Percentiles rank a stretch among this genome's conserved stretches.
Conservation (phyloP, 1,284 basidiomycete genomes). For the Cronartium ribicola region DNA sequence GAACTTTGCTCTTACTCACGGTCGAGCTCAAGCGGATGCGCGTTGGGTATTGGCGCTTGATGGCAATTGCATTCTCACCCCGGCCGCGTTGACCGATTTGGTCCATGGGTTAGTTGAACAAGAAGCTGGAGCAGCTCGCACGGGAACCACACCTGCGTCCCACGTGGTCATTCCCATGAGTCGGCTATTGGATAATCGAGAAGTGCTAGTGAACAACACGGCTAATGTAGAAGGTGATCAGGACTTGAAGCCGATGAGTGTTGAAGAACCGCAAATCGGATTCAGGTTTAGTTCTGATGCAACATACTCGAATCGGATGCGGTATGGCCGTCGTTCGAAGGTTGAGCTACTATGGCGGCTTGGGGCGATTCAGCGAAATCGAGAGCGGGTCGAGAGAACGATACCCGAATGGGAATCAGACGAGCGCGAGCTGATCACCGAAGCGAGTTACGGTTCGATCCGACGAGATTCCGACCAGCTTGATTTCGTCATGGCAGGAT, state of each 20-base stretch:
- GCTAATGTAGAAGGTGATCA: constrained; percentile 41
- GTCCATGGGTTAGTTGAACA: constrained; percentile 45
- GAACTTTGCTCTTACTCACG: constrained; percentile 50
- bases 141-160: constrained; percentile 41
- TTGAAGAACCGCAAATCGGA: constrained; percentile 51
- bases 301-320: constrained; percentile 48
- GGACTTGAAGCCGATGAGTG: constrained; percentile 44
- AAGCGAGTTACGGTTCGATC: constrained; percentile 47
- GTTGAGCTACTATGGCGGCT: constrained; percentile 50
- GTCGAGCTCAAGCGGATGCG: constrained; percentile 46
- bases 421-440: constrained; percentile 47
- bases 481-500: constrained; percentile 48
- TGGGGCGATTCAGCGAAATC: constrained; percentile 48
- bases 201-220: constrained; percentile 45
- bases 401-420: constrained; percentile 47
- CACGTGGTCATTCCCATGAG: constrained; percentile 50
- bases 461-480: neutral
- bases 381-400: constrained; percentile 47
- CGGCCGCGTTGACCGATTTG: constrained; percentile 47
- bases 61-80: constrained; percentile 51
- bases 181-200: constrained; percentile 47
- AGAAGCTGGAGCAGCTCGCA: constrained; percentile 42
- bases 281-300: constrained; percentile 50
- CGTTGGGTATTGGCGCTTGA: constrained; percentile 51
- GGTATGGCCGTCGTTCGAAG: constrained; percentile 50